Percentiles rank a stretch among this genome's conserved stretches.
phyloP scores from a whole-genome alignment of 2,329 filamentous ascomycete species.

The Calycina herbarum region DNA sequence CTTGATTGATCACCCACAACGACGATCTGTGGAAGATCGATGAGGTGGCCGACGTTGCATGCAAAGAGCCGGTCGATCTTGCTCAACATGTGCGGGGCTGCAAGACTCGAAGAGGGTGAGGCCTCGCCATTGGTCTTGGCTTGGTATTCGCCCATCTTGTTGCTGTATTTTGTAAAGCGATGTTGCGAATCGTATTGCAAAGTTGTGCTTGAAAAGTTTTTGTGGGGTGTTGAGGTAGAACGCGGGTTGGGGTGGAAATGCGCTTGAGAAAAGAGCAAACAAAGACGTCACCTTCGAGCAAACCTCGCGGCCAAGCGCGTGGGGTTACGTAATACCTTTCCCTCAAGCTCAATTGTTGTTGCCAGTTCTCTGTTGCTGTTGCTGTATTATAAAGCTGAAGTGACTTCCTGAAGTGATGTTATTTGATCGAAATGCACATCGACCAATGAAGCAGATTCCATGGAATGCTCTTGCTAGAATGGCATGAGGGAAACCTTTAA shows the following conservation, averaged over 20 bases:
- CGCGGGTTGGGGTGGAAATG: no score
- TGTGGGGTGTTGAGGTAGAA: not conserved
- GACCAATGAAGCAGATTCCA: no score
- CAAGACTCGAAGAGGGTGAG: not conserved
- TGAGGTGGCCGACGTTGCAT: not conserved
- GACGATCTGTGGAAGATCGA: not conserved
- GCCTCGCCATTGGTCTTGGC: not conserved
- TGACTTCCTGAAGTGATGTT: no score
- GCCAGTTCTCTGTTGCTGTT: no score
- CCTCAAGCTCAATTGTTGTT: no score
- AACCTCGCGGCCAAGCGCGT: not conserved
- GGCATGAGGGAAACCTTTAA: no score
- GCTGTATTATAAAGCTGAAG: no score
- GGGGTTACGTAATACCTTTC: no score
- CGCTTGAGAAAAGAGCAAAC: not conserved
- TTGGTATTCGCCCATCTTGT: not conserved
- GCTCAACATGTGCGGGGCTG: not conserved
- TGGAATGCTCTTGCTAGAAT: no score
- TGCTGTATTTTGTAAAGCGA: not conserved
- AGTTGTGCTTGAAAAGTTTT: not conserved
- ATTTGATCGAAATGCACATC: no score
- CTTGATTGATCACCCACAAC: not conserved
- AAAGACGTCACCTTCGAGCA: not conserved
- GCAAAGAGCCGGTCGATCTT: not conserved
- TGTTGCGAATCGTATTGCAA: not conserved